Base-by-base conservation (phyloP, 345 rosid genomes). In the Salix purpurea region DNA sequence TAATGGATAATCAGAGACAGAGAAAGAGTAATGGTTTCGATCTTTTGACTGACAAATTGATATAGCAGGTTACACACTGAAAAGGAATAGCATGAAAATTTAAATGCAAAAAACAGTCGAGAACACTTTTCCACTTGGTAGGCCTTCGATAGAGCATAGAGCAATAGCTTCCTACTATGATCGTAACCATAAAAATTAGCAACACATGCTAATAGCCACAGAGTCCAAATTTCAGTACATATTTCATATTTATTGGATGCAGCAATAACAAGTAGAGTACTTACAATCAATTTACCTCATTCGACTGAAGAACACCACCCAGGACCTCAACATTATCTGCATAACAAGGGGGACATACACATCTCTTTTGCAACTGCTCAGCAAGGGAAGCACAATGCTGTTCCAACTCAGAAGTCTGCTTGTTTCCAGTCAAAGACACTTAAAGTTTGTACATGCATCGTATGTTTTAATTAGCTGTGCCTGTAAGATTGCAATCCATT, bases 331-430 rank as follows among this genome's bases (percentile, higher is more conserved):
- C 77, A 81, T 90, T 92, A 74, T 86, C 91, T 32, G 74, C 56
- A 39, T 66, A 76, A 80, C 96, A 94, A 74, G 75, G 64, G 39
- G 93, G 90, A 83, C 97, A 94, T 6, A 77, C 67, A 73, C 93
- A 89, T 72, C 79, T 83, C 81, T 85, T 86, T 79, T 86, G 90
- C 89, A 92, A 72, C 84, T 90, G 91, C 82, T 83, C 85, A 32
- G 86, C 84, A 12, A 90, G 79, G 62, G 87, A 85, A 78, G 89
- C 82, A 78, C 78, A 73, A 36, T 46, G 68, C 80, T 77, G 80
- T 74, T 91, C 93, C 84, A 84, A 89, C 74, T 89, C 91, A 67
- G 88, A 88, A 82, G 86, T 76, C 91, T 87, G 90, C 91, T 76
- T 92, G 84, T 85, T 81, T 80, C 74, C 9, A 26, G 88, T 91